These are phyloP conservation scores for Tardiomyces depauwii DNA, from an alignment of 1,139 yeast genomes.

Conservation along the genomic window DNA sequence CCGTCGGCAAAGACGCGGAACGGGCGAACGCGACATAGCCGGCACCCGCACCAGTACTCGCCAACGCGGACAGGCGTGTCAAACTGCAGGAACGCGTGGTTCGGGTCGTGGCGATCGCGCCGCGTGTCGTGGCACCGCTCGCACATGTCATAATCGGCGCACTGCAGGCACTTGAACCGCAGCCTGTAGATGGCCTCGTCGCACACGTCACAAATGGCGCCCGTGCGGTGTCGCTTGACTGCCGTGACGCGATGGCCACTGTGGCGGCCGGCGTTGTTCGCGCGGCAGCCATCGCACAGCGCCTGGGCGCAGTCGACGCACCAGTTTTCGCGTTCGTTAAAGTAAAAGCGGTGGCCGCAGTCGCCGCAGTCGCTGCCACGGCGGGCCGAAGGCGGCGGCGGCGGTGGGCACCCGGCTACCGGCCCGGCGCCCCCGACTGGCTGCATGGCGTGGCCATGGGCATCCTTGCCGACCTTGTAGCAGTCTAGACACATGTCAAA, in stretches of 20 bases:
- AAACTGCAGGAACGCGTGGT: neutral
- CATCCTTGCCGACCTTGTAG: slow-evolving; percentile 14
- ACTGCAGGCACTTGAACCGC: neutral
- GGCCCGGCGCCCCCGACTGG: no score
- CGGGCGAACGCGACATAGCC: neutral
- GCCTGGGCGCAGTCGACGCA: neutral
- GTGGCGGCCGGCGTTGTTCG: neutral
- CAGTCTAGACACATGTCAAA: slow-evolving; percentile 43
- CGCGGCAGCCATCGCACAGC: neutral
- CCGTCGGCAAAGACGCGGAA: neutral
- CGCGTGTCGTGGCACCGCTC: neutral
- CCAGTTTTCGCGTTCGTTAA: neutral
- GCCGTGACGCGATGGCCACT: neutral
- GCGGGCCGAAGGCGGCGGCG: no score
- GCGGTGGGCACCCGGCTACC: no score
- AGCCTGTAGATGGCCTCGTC: neutral
- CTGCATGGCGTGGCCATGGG: no score
- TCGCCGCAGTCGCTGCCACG: no score
- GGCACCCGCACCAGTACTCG: neutral
- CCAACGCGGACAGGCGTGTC: neutral
- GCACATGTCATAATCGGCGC: neutral
- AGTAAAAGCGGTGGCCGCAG: no score
- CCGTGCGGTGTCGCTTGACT: neutral
- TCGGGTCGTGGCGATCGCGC: neutral
- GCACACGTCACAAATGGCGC: neutral